Evolutionary conservation across 768 basidiomycete genomes (phyloP).

Genomic region (Lentinula detonsa): DNA sequence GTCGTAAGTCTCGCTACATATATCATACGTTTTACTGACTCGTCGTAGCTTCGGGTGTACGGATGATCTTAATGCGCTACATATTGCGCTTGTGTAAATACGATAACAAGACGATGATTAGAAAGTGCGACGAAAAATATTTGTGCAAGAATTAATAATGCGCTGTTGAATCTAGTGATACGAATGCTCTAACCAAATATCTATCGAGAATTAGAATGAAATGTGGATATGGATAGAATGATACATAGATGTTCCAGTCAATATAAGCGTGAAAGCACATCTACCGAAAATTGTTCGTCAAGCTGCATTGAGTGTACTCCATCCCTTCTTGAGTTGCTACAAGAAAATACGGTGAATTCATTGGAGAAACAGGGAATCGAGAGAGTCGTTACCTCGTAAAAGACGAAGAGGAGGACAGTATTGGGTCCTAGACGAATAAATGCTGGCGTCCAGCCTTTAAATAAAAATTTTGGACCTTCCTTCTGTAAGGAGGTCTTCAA

Average conservation of each 20-base stretch:
- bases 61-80: no score
- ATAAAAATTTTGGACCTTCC: slow-evolving; percentile 74
- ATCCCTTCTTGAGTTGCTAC: slow-evolving; percentile 69
- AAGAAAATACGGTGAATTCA: background rate
- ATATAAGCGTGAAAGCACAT: background rate
- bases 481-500: slow-evolving; percentile 54
- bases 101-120: no score
- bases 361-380: background rate
- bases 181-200: slow-evolving; percentile 2
- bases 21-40: no score
- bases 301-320: slow-evolving; percentile 25
- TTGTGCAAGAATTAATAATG: slow-evolving; percentile 13
- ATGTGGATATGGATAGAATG: background rate
- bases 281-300: background rate
- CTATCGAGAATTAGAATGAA: slow-evolving; percentile 1
- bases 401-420: slow-evolving; percentile 79
- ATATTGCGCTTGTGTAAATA: no score
- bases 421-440: slow-evolving; percentile 82
- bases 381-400: slow-evolving; percentile 59
- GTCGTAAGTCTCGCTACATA: no score
- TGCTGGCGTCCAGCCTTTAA: slow-evolving; percentile 88
- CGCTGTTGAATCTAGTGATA: slow-evolving; percentile 4
- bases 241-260: background rate
- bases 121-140: background rate
- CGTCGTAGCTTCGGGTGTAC: no score